These are phyloP conservation scores for Verticillium zaregamsianum DNA, from an alignment of 2,329 filamentous ascomycete species.

Conservation along the genomic window DNA sequence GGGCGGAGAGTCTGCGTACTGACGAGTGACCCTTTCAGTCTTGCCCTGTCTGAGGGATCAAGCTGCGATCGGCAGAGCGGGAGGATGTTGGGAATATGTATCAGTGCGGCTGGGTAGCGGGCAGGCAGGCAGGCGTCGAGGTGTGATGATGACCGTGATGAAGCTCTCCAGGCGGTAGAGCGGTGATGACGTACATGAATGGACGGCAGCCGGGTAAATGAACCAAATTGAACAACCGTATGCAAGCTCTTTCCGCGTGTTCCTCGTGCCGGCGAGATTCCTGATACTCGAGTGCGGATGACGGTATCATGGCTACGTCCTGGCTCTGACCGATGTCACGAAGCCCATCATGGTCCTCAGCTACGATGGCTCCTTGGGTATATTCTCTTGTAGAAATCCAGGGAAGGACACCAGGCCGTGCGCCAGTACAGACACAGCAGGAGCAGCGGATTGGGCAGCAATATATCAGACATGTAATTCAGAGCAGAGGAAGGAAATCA, in stretches of 20 bases:
- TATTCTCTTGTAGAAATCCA: too few relatives aligned
- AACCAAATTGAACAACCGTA: background rate
- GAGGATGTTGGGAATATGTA: background rate
- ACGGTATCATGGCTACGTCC: too few relatives aligned
- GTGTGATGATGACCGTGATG: background rate
- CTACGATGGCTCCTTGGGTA: too few relatives aligned
- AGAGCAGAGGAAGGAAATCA: background rate
- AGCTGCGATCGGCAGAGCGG: background rate
- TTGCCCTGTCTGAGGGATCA: conserved; percentile 23
- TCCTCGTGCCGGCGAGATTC: too few relatives aligned
- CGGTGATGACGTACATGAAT: background rate
- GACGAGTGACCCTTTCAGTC: conserved; percentile 15
- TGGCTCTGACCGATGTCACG: too few relatives aligned
- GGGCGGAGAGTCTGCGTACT: background rate
- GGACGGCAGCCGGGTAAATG: background rate
- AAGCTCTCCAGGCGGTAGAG: background rate
- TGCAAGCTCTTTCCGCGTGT: too few relatives aligned
- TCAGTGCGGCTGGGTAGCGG: background rate
- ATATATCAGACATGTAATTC: background rate
- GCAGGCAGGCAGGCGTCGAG: background rate
- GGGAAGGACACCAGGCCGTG: too few relatives aligned
- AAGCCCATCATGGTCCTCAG: too few relatives aligned
- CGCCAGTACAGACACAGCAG: background rate
- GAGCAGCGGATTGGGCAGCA: background rate
- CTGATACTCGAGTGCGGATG: too few relatives aligned